Evolutionary conservation across 2,329 filamentous ascomycete genomes (phyloP).

Genomic region (Pseudogymnoascus sp.): DNA sequence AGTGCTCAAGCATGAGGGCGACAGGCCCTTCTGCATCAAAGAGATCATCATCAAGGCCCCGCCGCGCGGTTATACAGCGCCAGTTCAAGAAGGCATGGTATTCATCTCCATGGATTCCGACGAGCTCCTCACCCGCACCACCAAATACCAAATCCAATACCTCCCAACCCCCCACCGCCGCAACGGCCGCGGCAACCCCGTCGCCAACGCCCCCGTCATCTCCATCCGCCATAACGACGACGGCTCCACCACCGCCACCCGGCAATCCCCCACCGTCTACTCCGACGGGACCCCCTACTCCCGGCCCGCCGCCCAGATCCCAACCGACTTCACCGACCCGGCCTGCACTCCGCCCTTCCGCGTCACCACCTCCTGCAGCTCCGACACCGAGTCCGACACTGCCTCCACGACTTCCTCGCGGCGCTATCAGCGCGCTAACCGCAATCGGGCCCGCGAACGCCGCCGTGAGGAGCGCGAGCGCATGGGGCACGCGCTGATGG

Average conservation of each 20-base stretch:
- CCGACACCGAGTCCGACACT: constrained; percentile 45
- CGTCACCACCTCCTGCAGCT: constrained; percentile 49
- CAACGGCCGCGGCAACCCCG: constrained; percentile 21
- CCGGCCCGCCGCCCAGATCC: constrained; percentile 43
- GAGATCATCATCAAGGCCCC: constrained; percentile 86
- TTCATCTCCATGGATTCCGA: constrained; percentile 83
- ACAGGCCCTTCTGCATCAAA: constrained; percentile 71
- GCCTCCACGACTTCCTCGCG: constrained; percentile 11
- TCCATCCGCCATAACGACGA: constrained; percentile 47
- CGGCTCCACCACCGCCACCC: constrained; percentile 36
- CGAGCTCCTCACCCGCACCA: constrained; percentile 63
- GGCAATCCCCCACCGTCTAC: constrained; percentile 35
- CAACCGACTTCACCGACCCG: constrained; percentile 42
- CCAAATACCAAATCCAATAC: constrained; percentile 67
- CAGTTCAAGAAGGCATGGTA: constrained; percentile 84
- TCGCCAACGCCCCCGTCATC: constrained; percentile 33
- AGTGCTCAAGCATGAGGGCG: constrained; percentile 70
- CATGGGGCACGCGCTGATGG: background rate
- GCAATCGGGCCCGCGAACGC: background rate
- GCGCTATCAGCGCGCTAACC: constrained; percentile 30
- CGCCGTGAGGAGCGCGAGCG: background rate
- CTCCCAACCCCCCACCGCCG: constrained; percentile 20
- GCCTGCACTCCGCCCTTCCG: constrained; percentile 39
- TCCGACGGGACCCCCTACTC: constrained; percentile 32
- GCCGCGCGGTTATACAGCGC: constrained; percentile 68